These are phyloP conservation scores for Curvularia lunata DNA, from an alignment of 2,329 filamentous ascomycete genomes.

Conservation along the genomic window DNA sequence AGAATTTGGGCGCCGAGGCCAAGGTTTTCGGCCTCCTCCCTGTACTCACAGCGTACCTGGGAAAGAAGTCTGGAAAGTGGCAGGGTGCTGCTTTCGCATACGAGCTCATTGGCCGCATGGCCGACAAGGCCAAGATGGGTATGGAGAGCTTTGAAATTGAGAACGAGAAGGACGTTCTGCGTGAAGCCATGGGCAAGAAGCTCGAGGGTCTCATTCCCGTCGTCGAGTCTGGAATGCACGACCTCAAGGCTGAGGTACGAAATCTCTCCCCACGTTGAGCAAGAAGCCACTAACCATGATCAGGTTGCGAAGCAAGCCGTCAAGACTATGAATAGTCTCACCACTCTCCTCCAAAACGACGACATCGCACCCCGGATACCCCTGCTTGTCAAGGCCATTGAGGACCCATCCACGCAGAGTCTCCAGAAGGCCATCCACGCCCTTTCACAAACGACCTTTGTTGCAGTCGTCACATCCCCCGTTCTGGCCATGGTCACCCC, in stretches of 20 bases:
- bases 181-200: conserved; percentile 87
- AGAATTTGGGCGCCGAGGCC: conserved; percentile 78
- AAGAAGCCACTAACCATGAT: conserved; percentile 17
- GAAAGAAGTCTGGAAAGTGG: conserved; percentile 91
- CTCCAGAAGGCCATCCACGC: conserved; percentile 96
- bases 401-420: conserved; percentile 86
- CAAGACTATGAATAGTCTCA: conserved; percentile 89
- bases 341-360: conserved; percentile 91
- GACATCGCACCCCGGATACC: conserved; percentile 93
- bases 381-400: conserved; percentile 91
- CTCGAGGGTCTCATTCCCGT: conserved; percentile 87
- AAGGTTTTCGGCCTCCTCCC: conserved; percentile 84
- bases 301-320: conserved; percentile 79
- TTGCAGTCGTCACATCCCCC: conserved; percentile 92
- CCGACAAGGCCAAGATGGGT: conserved; percentile 88
- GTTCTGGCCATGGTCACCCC: conserved; percentile 94
- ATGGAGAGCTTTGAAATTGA: conserved; percentile 86
- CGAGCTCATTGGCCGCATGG: conserved; percentile 87
- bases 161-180: conserved; percentile 83
- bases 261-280: conserved; percentile 49
- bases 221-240: conserved; percentile 93
- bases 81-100: conserved; percentile 91
- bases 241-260: conserved; percentile 77
- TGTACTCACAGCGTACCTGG: conserved; percentile 74
- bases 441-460: conserved; percentile 97